Conservation (phyloP, 306 rosid genomes). For the Cicer pinnatifidum region DNA sequence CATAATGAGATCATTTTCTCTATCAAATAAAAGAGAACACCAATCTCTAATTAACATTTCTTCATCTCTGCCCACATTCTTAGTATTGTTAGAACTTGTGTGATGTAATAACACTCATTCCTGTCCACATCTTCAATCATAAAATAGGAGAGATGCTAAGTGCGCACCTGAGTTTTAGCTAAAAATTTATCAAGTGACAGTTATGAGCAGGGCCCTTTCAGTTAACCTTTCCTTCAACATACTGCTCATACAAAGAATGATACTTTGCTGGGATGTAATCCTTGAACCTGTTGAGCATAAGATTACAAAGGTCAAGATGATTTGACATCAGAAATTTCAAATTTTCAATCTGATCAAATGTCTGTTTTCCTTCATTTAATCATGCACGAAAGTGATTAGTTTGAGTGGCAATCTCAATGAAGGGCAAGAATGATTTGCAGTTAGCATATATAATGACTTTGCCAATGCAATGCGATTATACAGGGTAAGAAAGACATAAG, state of each 20-base stretch:
- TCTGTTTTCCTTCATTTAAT: conserved; percentile 17
- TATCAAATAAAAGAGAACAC: conserved; percentile 5
- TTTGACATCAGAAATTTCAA: conserved; percentile 34
- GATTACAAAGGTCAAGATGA: conserved; percentile 36
- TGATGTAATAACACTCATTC: conserved; percentile 36
- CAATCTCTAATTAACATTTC: conserved; percentile 29
- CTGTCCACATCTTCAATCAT: conserved; percentile 33
- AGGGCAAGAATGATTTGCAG: neutral
- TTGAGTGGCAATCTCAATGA: conserved; percentile 30
- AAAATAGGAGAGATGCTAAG: conserved; percentile 39
- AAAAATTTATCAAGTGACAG: conserved; percentile 20
- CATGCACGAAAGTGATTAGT: conserved; percentile 27
- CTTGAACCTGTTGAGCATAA: conserved; percentile 74
- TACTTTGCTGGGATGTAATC: conserved; percentile 80
- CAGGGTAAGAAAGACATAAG: conserved; percentile 27
- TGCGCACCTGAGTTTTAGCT: conserved; percentile 40
- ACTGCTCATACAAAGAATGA: conserved; percentile 76
- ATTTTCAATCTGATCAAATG: conserved; percentile 35
- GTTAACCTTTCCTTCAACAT: conserved; percentile 51
- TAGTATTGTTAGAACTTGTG: conserved; percentile 28
- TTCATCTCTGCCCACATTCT: conserved; percentile 15
- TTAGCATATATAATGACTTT: conserved; percentile 10
- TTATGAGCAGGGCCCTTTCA: conserved; percentile 29
- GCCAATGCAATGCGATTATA: conserved; percentile 19
- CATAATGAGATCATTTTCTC: conserved; percentile 20